A percentile compares a stretch with the other conserved stretches of the same genome.
Evolutionary conservation across 1,139 yeast genomes (phyloP).

Genomic region (Yarrowia galli): DNA sequence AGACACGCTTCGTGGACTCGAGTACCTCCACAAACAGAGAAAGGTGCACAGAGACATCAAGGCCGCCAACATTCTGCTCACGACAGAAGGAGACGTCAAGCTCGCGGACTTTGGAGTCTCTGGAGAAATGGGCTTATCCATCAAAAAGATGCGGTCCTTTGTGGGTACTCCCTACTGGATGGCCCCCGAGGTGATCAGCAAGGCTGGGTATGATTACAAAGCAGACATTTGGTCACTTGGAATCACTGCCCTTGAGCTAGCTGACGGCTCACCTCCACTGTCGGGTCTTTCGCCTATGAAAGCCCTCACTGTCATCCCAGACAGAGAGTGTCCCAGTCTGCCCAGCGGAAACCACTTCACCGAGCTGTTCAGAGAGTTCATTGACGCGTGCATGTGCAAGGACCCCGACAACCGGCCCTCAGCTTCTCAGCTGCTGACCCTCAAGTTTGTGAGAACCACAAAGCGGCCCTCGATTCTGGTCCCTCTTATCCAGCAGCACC

Average conservation of each 20-base stretch:
- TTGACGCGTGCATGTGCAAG: conserved; percentile 29
- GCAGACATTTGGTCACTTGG: conserved; percentile 93
- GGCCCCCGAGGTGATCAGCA: conserved; percentile 91
- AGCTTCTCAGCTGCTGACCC: conserved; percentile 9
- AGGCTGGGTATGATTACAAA: conserved; percentile 85
- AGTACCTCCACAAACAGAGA: conserved; percentile 73
- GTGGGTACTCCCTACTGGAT: conserved; percentile 99
- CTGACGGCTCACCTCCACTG: conserved; percentile 85
- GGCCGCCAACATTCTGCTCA: conserved; percentile 77
- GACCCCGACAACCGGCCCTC: conserved; percentile 12
- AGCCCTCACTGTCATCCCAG: conserved; percentile 27
- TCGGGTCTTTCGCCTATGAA: conserved; percentile 40
- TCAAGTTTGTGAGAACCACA: conserved; percentile 36
- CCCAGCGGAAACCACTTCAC: conserved; percentile 2
- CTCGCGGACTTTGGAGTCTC: conserved; percentile 96
- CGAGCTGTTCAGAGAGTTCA: conserved; percentile 7
- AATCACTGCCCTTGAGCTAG: conserved; percentile 87
- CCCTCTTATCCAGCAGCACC: conserved; percentile 30
- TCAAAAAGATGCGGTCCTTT: conserved; percentile 79
- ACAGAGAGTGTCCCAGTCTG: conserved; percentile 23
- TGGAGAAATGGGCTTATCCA: conserved; percentile 75
- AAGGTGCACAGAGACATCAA: conserved; percentile 86
- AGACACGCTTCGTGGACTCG: conserved; percentile 68
- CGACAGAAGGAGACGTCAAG: conserved; percentile 72
- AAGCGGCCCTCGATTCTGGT: conserved; percentile 23